phyloP scores from a whole-genome alignment of 1,284 basidiomycete species.

The Ceratobasidium papillatum region DNA sequence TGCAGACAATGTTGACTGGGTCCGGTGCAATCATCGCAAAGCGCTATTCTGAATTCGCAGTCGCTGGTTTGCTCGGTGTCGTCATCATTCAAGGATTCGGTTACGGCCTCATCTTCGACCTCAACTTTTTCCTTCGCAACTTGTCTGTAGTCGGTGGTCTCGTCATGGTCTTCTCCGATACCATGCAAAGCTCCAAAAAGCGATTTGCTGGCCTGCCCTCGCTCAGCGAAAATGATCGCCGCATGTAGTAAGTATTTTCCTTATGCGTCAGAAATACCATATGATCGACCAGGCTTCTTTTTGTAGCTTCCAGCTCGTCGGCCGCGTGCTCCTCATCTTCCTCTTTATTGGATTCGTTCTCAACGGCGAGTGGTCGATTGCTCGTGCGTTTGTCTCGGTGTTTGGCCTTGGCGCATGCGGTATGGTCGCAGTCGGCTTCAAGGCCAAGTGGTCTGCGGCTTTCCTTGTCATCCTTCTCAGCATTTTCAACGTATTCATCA shows the following conservation, averaged over 20 bases:
- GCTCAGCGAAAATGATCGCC: constrained; percentile 93
- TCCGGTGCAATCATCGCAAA: constrained; percentile 91
- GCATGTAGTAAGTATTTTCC: constrained; percentile 88
- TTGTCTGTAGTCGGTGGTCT: constrained; percentile 91
- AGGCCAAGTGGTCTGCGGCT: constrained; percentile 98
- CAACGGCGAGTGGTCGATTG: constrained; percentile 90
- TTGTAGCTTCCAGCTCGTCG: constrained; percentile 91
- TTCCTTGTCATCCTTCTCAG: constrained; percentile 94
- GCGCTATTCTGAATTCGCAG: constrained; percentile 87
- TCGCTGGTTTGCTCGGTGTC: constrained; percentile 88
- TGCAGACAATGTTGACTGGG: constrained; percentile 86
- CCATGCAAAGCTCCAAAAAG: constrained; percentile 85
- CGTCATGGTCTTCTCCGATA: constrained; percentile 98
- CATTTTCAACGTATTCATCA: constrained; percentile 97
- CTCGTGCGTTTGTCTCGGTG: constrained; percentile 85
- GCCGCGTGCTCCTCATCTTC: constrained; percentile 97
- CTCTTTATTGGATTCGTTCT: constrained; percentile 98
- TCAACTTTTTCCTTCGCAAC: constrained; percentile 99
- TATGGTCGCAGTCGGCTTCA: constrained; percentile 99
- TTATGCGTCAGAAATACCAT: constrained; percentile 3
- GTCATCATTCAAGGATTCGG: constrained; percentile 95
- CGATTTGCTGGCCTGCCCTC: constrained; percentile 92
- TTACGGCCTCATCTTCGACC: constrained; percentile 95
- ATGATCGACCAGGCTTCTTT: constrained; percentile 9
- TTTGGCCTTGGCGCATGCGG: constrained; percentile 90